These are phyloP conservation scores for Colletotrichum noveboracense DNA, from an alignment of 2,329 filamentous ascomycete species.

Conservation along the genomic window DNA sequence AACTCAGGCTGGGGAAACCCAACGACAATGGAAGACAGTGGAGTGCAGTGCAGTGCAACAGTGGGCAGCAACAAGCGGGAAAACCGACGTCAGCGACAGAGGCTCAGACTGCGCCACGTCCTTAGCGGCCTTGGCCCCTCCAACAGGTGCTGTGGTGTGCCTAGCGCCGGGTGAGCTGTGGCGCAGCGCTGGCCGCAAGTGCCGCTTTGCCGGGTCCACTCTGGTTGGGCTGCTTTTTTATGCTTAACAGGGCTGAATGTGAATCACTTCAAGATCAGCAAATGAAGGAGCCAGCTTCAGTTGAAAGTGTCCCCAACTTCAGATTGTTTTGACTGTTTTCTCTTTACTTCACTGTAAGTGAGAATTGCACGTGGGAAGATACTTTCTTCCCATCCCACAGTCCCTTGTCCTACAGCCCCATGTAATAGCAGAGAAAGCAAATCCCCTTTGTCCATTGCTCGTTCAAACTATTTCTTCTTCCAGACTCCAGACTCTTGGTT, in stretches of 20 bases:
- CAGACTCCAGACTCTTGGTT: neutral
- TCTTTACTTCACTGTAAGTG: neutral
- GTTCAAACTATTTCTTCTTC: neutral
- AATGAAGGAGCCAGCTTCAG: neutral
- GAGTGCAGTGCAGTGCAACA: neutral
- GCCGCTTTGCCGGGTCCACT: neutral
- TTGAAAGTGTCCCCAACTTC: neutral
- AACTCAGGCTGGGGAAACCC: constrained; percentile 11
- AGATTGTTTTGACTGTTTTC: neutral
- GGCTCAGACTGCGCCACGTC: constrained; percentile 8
- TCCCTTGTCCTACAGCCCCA: neutral
- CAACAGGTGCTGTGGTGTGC: neutral
- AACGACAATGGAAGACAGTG: neutral
- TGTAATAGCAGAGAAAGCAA: neutral
- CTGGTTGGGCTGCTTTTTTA: neutral
- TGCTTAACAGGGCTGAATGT: neutral
- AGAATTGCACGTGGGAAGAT: no score
- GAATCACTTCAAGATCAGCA: neutral
- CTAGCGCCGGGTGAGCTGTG: neutral
- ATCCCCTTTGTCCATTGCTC: neutral
- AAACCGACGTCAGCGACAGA: constrained; percentile 27
- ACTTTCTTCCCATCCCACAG: no score
- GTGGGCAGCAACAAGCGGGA: neutral
- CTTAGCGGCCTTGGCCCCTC: neutral
- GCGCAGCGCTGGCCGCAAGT: neutral